Percentiles rank a stretch among this genome's conserved stretches.
Conservation (phyloP, 192 early-diverging fungal species). For the Coemansia asiatica region DNA sequence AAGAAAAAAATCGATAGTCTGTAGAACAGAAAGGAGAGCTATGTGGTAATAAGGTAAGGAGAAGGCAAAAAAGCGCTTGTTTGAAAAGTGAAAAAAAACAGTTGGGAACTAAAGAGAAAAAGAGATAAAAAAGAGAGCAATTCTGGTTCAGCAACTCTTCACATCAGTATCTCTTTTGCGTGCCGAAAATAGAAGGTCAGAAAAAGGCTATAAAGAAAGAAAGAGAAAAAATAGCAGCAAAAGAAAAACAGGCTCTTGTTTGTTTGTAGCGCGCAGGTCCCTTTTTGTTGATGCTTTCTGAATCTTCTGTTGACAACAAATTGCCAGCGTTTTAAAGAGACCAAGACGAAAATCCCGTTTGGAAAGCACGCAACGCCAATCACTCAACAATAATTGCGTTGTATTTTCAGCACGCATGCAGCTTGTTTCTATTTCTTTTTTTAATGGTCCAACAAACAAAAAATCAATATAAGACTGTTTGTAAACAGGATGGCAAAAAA, state of each 20-base stretch:
- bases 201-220: not conserved
- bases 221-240: not conserved
- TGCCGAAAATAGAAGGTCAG: not conserved
- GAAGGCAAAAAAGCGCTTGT: not conserved
- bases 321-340: not conserved
- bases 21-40: not conserved
- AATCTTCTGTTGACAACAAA: not conserved
- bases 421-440: not conserved
- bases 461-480: no score
- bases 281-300: constrained; percentile 10
- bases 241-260: constrained; percentile 1
- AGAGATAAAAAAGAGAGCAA: not conserved
- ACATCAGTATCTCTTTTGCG: not conserved
- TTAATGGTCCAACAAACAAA: not conserved
- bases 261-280: constrained; percentile 8
- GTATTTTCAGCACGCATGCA: not conserved
- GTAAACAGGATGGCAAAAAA: no score
- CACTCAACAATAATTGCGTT: constrained; percentile 4
- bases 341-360: not conserved
- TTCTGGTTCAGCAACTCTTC: not conserved
- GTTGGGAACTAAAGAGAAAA: not conserved
- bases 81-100: not conserved
- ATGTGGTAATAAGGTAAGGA: not conserved
- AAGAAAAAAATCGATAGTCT: not conserved
- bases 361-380: constrained; percentile 6